phyloP scores from a whole-genome alignment of 345 rosid species.

The Lumnitzera racemosa region DNA sequence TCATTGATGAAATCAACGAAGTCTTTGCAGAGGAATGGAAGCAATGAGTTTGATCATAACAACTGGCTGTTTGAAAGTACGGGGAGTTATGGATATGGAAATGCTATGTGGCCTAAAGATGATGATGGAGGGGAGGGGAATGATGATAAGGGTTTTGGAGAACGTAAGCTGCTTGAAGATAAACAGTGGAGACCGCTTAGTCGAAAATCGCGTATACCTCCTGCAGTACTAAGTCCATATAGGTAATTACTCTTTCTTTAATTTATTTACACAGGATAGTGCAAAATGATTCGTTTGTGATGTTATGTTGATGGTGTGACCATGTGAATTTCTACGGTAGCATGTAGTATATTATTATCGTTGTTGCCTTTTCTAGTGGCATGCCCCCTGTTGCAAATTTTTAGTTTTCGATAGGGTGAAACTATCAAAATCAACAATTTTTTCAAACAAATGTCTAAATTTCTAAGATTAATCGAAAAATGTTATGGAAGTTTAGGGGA shows the following conservation, averaged over 20 bases:
- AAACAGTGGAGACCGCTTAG: slow-evolving; percentile 54
- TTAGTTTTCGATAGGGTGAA: no score
- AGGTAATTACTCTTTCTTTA: slow-evolving; percentile 23
- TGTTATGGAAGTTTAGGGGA: no score
- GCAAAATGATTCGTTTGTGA: no score
- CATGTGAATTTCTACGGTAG: no score
- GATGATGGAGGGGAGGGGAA: slow-evolving; percentile 19
- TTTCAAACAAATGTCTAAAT: no score
- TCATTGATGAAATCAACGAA: slow-evolving; percentile 18
- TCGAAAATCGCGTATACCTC: slow-evolving; percentile 28
- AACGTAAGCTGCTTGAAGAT: slow-evolving; percentile 11
- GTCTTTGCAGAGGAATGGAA: slow-evolving; percentile 10
- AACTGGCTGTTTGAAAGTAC: slow-evolving; percentile 33
- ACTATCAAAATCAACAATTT: no score
- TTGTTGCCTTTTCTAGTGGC: no score
- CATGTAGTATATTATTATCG: no score
- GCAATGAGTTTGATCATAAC: slow-evolving; percentile 31
- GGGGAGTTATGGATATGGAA: slow-evolving; percentile 44
- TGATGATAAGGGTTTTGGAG: slow-evolving; percentile 6
- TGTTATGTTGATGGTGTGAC: no score
- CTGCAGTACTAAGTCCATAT: slow-evolving; percentile 41
- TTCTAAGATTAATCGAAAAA: no score
- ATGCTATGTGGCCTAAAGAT: slow-evolving; percentile 39
- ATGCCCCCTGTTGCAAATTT: no score
- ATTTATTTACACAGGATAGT: not conserved